Evolutionary conservation across 305 asterid genomes (phyloP).

Genomic region (Plantago coronopus): DNA sequence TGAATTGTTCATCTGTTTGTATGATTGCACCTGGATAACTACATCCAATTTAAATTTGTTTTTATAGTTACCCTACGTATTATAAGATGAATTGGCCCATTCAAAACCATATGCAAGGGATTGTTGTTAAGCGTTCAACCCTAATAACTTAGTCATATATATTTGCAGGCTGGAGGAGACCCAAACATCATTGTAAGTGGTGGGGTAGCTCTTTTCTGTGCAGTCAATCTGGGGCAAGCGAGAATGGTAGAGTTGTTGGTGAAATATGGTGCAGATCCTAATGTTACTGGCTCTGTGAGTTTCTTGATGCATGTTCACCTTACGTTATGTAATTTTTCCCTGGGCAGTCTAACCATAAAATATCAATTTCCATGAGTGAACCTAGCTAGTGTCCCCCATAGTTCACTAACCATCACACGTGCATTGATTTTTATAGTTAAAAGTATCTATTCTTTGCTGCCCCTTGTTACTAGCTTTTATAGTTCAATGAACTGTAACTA

Average conservation of each 20-base stretch:
- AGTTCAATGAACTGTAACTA: background rate
- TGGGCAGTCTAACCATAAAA: no score
- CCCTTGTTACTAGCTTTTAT: background rate
- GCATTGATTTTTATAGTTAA: no score
- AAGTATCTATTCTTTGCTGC: no score
- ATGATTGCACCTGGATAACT: background rate
- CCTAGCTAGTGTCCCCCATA: no score
- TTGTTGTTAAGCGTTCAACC: background rate
- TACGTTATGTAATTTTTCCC: no score
- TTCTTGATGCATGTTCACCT: background rate
- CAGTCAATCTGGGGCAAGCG: background rate
- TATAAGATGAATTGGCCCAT: background rate
- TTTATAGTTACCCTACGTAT: background rate
- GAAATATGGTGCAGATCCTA: constrained; percentile 7
- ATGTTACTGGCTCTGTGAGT: background rate
- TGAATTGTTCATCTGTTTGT: background rate
- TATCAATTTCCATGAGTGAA: no score
- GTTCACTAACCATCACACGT: no score
- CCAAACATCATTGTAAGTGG: background rate
- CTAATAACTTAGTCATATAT: background rate
- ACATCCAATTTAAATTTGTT: background rate
- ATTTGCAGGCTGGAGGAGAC: constrained; percentile 15
- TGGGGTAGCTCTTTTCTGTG: background rate
- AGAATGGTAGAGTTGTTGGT: constrained; percentile 1
- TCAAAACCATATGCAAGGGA: background rate